Evolutionary conservation across 768 basidiomycete species (phyloP).

Genomic region (Lactarius evosmus): DNA sequence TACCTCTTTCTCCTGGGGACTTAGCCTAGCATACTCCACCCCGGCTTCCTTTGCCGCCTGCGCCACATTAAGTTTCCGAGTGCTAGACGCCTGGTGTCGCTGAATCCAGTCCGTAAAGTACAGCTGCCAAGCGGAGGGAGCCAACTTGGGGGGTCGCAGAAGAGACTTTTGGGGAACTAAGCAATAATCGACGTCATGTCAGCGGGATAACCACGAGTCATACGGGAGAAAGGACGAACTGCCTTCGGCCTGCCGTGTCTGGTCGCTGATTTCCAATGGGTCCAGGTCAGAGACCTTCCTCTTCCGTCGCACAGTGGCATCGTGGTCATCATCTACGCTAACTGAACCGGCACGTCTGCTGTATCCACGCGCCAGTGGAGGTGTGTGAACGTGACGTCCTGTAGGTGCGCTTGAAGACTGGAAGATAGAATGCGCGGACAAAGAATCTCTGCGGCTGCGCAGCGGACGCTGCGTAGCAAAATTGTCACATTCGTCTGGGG

Average conservation of each 20-base stretch:
- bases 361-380: conserved; percentile 55
- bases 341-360: conserved; percentile 66
- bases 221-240: conserved; percentile 16
- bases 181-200: background rate
- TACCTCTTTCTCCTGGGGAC: conserved; percentile 81
- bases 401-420: conserved; percentile 72
- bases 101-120: conserved; percentile 97
- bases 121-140: conserved; percentile 93
- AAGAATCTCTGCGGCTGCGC: conserved; percentile 41
- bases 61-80: conserved; percentile 88
- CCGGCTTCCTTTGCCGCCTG: conserved; percentile 95
- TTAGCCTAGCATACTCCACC: conserved; percentile 79
- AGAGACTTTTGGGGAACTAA: conserved; percentile 69
- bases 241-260: conserved; percentile 28
- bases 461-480: conserved; percentile 42
- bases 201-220: conserved; percentile 31
- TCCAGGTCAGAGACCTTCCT: conserved; percentile 36
- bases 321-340: conserved; percentile 57
- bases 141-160: conserved; percentile 84
- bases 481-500: conserved; percentile 41
- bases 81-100: conserved; percentile 72
- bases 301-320: conserved; percentile 69
- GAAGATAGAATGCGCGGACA: conserved; percentile 55
- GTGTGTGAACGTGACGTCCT: conserved; percentile 44
- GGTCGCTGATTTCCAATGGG: conserved; percentile 28